Base-by-base conservation (phyloP, 805 yeast species). In the Myxozyma melibiosi region DNA sequence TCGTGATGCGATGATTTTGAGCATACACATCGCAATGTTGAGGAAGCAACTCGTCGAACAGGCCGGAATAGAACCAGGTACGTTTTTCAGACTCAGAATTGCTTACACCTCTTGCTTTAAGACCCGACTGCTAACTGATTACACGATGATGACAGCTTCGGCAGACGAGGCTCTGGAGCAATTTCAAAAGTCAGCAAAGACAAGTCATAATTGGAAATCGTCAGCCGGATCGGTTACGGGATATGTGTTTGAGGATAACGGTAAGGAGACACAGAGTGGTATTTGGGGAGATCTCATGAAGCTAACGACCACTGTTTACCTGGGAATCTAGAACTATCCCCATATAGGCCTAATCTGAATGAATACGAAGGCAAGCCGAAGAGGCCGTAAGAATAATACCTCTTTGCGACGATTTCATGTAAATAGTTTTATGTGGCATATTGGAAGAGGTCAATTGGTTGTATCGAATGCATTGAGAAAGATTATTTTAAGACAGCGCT, bases 1-100 rank as follows among this genome's bases (percentile, higher is more conserved):
- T 34, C 30, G 50, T 13, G 50, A 45, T 45, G 22, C 28, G n/a
- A 24, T 16, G 44, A 16, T 54, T 43, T 28, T 48, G 45, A 25
- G 30, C 40, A 31, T 85, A 67, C 92, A 86, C 66, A 77, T 86
- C 39, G 89, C 88, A 1, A 68, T 86, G 70, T 71, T 86, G 33
- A 73, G 88, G 49, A 76, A 82, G 64, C 90, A 86, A 66, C 71
- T 86, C 53, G 64, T 70, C 2, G 86, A 83, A n/a, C 43, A 46
- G 46, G 65, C 69, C 2, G 87, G 86, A 0, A 54, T 78, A 9
- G 80, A 79, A n/a, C 90, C 90, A 14, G 48, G 58, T 61, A 39
- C 22, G 61, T 46, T 5, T 9, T 14, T 6, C 20, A 39, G 13
- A 16, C 14, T 8, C 20, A 16, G 8, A 39, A 8, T 13, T 39